Base-by-base conservation (phyloP, 1,284 basidiomycete genomes). In the Peniophora sp. region DNA sequence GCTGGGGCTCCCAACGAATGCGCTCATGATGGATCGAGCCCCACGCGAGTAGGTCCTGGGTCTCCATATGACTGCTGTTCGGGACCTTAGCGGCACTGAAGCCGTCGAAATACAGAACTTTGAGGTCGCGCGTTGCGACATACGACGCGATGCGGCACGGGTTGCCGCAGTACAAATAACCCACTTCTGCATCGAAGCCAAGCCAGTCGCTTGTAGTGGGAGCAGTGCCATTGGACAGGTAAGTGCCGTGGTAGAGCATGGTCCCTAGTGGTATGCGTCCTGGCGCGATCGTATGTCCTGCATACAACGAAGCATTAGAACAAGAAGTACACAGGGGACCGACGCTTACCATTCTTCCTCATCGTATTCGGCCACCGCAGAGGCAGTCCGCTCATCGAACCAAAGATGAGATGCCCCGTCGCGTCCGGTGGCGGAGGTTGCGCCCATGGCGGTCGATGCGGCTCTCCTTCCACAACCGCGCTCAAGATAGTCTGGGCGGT, bases 311-410 rank as follows among this genome's bases (percentile, higher is more conserved):
- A n/a, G 10, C 15, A 15, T n/a, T n/a, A 41, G 18, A 15, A 6
- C n/a, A 15, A 20, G 37, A 6, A 15, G 35, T 2, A 42, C 51
- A 17, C 50, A 44, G 18, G 47, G 3, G 10, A 14, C 11, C 3
- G 24, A 36, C 58, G 37, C 49, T 41, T 20, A 70, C 73, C 74
- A 57, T 78, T 78, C 37, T 71, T 67, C 57, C 72, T 72, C 8
- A 69, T 65, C 1, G 73, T 74, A 51, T 79, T 76, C 1, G 74
- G 72, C 76, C 75, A 78, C 45, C 72, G 72, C 51, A 78, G 73
- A 3, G 78, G 59, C 14, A 75, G 56, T 1, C 70, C 68, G 51
- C 58, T 66, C 5, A 72, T 66, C 0, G 66, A 69, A 34, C 71
- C 65, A 54, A 78, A 78, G 23, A 77, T 57, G 8, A 73, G 59